A percentile compares a stretch with the other conserved stretches of the same genome.
phyloP scores from a whole-genome alignment of 2,329 filamentous ascomycete species.

The Gaeumannomyces sp. region DNA sequence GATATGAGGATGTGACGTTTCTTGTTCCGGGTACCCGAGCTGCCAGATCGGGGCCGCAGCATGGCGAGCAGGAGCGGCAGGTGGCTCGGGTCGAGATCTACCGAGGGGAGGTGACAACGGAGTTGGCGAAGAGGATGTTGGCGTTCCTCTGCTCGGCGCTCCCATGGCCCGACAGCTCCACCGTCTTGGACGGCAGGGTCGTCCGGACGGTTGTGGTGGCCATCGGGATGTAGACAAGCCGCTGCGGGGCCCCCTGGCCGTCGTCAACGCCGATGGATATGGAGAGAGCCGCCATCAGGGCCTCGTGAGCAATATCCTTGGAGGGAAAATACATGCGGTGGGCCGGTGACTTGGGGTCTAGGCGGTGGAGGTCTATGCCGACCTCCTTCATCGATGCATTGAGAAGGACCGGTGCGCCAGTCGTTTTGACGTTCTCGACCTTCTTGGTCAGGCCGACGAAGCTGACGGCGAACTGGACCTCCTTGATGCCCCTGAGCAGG shows the following conservation, averaged over 20 bases:
- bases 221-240: conserved; percentile 92
- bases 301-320: conserved; percentile 91
- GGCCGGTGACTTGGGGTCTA: conserved; percentile 87
- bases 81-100: conserved; percentile 89
- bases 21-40: conserved; percentile 33
- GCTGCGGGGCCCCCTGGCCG: conserved; percentile 76
- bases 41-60: conserved; percentile 47
- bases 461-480: conserved; percentile 91
- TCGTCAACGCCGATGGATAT: conserved; percentile 90
- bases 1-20: conserved; percentile 69
- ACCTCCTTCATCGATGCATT: conserved; percentile 96
- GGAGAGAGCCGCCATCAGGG: conserved; percentile 82
- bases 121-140: conserved; percentile 93
- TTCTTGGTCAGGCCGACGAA: conserved; percentile 82
- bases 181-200: conserved; percentile 87
- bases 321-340: conserved; percentile 98
- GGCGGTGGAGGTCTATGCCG: conserved; percentile 82
- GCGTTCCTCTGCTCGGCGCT: conserved; percentile 79
- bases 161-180: conserved; percentile 69
- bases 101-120: conserved; percentile 89
- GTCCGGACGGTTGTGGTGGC: conserved; percentile 92
- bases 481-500: conserved; percentile 85
- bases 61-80: conserved; percentile 78
- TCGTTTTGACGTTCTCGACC: conserved; percentile 60
- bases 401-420: conserved; percentile 66